Base-by-base conservation (phyloP, 2,329 filamentous ascomycete genomes). In the Cladosporium sp. region DNA sequence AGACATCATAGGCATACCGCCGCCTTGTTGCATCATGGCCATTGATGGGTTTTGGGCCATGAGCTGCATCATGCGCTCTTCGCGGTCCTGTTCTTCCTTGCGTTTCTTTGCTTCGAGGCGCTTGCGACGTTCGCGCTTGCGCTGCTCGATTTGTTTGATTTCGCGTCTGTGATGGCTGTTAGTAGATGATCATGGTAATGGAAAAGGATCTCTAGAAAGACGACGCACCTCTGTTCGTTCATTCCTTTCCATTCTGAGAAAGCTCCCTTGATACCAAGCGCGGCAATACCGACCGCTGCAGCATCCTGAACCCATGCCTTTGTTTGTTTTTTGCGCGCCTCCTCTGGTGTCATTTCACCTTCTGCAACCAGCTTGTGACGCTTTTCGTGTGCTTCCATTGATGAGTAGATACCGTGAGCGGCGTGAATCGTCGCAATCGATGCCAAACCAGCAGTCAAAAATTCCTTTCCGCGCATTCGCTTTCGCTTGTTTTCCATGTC, bases 361-460 rank as follows among this genome's bases (percentile, higher is more conserved):
- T 84, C 78, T 25, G 73, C 69, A n/a, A 86, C 74, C 47, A 79
- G 70, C 59, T 78, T 75, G 61, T 75, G 74, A 42, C 82, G 74
- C 57, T 80, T 76, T 55, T 85, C 77, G 50, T 81, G 78, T 53
- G 82, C 81, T 57, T 83, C 79, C 70, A 84, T 77, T 59, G 77
- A 79, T 55, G 77, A 73, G 67, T 84, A 82, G 49, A 86, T 73
- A 54, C 75, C 78, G 63, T 86, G 82, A 12, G 80, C 83, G 19
- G 83, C 83, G 67, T 86, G 82, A 55, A 86, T 84, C 22, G 83
- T 85, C 32, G 83, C 83, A 52, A 86, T 77, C 51, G 80, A 82
- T 48, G 83, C 83, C 52, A 86, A 70, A 55, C 83, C 82, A 49
- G 81, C 78, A 57, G 82, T 84, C 55, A 85, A 64, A 61, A 84